Conservation (phyloP, 2,329 filamentous ascomycete genomes). For the Ophiostoma australiae region DNA sequence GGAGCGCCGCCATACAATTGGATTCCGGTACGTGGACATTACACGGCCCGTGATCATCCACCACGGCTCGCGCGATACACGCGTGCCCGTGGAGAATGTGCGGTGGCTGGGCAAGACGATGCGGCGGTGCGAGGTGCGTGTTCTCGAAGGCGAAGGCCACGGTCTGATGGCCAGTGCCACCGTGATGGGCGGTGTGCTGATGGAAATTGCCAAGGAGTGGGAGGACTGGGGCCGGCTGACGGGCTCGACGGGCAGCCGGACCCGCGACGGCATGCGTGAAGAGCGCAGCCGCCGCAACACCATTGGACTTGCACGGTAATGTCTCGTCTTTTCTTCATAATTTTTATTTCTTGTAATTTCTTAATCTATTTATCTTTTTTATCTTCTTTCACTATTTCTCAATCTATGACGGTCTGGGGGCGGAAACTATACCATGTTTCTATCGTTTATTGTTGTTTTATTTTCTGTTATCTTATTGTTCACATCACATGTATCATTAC, state of each 20-base stretch:
- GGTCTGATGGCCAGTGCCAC: conserved; percentile 90
- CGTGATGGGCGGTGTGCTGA: conserved; percentile 91
- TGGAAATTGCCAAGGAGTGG: conserved; percentile 93
- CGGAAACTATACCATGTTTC: conserved; percentile 11
- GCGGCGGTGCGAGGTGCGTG: conserved; percentile 24
- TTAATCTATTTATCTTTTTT: neutral
- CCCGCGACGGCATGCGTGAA: conserved; percentile 24
- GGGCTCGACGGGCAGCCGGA: conserved; percentile 29
- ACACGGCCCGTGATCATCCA: conserved; percentile 87
- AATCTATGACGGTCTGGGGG: conserved; percentile 8
- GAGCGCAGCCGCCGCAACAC: conserved; percentile 32
- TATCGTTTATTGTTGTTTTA: neutral
- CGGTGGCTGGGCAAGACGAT: conserved; percentile 92
- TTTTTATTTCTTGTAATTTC: conserved; percentile 16
- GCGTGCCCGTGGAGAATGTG: conserved; percentile 92
- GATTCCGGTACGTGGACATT: conserved; percentile 96
- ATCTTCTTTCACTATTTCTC: neutral
- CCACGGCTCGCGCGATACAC: conserved; percentile 82
- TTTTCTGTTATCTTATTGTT: neutral
- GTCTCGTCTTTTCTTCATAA: conserved; percentile 7
- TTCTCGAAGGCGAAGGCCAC: conserved; percentile 82
- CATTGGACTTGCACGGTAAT: conserved; percentile 30
- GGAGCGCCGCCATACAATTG: conserved; percentile 84
- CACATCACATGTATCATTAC: neutral
- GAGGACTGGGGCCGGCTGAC: conserved; percentile 72